Conservation (phyloP, 1,284 basidiomycete species). For the Pseudozyma hubeiensis region DNA sequence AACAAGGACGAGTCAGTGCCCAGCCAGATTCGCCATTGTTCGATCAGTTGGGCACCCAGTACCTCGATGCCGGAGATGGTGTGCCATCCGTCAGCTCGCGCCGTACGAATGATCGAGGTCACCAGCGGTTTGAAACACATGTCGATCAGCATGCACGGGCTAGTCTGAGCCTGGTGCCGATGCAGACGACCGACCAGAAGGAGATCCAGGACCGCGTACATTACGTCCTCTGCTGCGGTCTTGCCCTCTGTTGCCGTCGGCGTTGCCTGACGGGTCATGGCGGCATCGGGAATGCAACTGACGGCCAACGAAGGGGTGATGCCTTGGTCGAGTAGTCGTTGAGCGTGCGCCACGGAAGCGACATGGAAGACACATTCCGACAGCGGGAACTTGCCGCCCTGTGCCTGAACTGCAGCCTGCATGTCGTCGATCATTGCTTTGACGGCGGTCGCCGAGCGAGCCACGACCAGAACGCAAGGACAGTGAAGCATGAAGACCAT, state of each 20-base stretch:
- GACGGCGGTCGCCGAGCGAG: conserved; percentile 5
- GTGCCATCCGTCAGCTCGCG: conserved; percentile 9
- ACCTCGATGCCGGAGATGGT: conserved; percentile 12
- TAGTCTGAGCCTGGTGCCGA: conserved; percentile 8
- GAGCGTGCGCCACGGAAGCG: conserved; percentile 7
- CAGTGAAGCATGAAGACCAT: conserved; percentile 9
- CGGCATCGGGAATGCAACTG: conserved; percentile 16
- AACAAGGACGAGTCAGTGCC: conserved; percentile 9
- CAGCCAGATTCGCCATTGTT: conserved; percentile 16
- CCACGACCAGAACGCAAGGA: conserved; percentile 10
- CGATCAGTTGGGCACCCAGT: conserved; percentile 12
- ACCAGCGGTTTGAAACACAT: conserved; percentile 19
- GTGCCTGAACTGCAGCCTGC: conserved; percentile 5
- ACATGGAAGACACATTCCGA: conserved; percentile 9
- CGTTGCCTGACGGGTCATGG: background rate
- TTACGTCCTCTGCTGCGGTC: background rate
- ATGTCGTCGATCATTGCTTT: conserved; percentile 3
- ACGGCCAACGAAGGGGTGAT: conserved; percentile 15
- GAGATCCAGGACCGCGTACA: conserved; percentile 8
- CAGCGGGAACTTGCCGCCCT: conserved; percentile 9
- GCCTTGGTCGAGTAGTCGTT: conserved; percentile 11
- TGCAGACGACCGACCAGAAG: conserved; percentile 11
- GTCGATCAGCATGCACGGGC: conserved; percentile 14
- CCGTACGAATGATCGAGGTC: conserved; percentile 9
- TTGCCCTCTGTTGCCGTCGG: background rate